Base-by-base conservation (phyloP, 2,329 filamentous ascomycete species). In the Fusarium dlaminii region DNA sequence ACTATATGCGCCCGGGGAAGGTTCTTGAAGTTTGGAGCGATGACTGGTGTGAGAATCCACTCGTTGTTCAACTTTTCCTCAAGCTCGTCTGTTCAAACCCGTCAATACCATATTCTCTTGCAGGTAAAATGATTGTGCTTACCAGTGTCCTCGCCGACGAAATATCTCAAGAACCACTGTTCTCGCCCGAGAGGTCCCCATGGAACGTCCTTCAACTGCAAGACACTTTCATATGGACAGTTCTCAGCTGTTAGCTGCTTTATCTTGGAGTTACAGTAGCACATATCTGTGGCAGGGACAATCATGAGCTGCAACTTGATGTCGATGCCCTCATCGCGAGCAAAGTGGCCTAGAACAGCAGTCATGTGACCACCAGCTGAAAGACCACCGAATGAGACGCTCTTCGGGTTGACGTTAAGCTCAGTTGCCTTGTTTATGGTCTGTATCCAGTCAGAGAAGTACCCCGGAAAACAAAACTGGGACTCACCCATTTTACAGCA, bases 261-360 rank as follows among this genome's bases (percentile, higher is more conserved):
- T 18, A 45, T 5, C 20, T 52, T 65, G 1, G 37, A 22, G 10
- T 9, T 62, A 1, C 62, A 65, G 11, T 65, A 65, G 8, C 62
- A 56, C 62, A 65, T 65, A 2, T 65, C 62, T 9, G 57, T 65
- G 1, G 62, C 62, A 0, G 62, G 62, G 4, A 65, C 62, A 13
- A 65, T 63, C 56, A 65, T 13, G 11, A 65, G 56, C 10, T 65
- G 62, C 4, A 65, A 15, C 3, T 39, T 62, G 18, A 65, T 63
- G 0, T 52, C 11, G 3, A 65, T 39, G 1, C 37, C 62, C 14
- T 65, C 62, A 2, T 65, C 62, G 5, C 56, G 62, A 11, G 56
- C 56, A 6, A 65, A 63, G 6, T 65, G 62, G 1, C 36, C 56
- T 0, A 65, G 18, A 18, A 65, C 56, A 15, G 62, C 62, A 7